Conservation (phyloP, 805 yeast species). For the Zygoascus ofunaensis region DNA sequence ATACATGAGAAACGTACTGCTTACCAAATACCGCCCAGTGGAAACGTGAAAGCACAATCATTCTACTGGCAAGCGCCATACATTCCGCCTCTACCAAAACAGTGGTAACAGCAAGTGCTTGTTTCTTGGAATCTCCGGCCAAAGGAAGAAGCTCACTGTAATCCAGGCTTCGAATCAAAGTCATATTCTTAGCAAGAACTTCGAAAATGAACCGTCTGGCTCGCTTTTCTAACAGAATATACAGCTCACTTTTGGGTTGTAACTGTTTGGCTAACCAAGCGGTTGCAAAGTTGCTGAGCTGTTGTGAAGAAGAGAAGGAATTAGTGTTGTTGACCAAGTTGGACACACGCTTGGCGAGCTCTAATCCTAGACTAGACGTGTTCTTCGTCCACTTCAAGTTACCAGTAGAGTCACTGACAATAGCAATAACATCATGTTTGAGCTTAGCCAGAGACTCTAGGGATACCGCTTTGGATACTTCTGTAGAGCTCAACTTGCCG, state of each 20-base stretch:
- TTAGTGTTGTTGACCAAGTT: constrained; percentile 5
- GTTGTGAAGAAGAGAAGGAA: constrained; percentile 29
- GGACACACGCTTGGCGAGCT: constrained; percentile 38
- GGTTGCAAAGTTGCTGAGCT: constrained; percentile 50
- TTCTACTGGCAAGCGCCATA: constrained; percentile 47
- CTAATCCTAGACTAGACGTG: constrained; percentile 61
- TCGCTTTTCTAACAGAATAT: constrained; percentile 63
- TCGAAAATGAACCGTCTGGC: constrained; percentile 14
- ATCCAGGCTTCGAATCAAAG: constrained; percentile 13
- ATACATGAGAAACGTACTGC: constrained; percentile 39
- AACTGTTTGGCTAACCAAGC: constrained; percentile 80
- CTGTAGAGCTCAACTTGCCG: constrained; percentile 28
- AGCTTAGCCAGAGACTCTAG: constrained; percentile 35
- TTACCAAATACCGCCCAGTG: constrained; percentile 79
- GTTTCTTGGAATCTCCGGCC: constrained; percentile 11
- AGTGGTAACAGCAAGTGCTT: not conserved
- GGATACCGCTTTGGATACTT: constrained; percentile 2
- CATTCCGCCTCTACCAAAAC: constrained; percentile 33
- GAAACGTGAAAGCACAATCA: constrained; percentile 59
- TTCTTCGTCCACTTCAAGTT: constrained; percentile 87
- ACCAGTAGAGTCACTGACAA: constrained; percentile 77
- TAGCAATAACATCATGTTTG: constrained; percentile 65
- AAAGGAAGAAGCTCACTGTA: constrained; percentile 7
- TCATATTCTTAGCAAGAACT: constrained; percentile 9
- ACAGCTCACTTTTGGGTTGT: constrained; percentile 72